Base-by-base conservation (phyloP, 306 rosid genomes). In the Medicago ruthenica region DNA sequence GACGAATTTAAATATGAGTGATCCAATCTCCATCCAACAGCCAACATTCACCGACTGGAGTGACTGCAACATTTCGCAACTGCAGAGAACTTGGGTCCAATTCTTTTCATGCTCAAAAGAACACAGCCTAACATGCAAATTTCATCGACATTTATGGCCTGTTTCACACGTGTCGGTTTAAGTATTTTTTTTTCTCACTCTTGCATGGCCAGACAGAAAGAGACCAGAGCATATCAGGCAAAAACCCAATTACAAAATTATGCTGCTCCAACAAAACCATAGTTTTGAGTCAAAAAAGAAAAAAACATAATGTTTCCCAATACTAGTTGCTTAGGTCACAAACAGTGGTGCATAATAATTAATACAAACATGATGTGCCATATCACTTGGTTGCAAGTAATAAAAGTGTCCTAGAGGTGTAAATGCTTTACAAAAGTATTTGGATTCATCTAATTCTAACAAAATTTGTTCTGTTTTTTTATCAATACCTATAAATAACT, bases 81-180 rank as follows among this genome's bases (percentile, higher is more conserved):
- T 22, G 64, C 39, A 22, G 39, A 58, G 64, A 58, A 58, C 16
- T 58, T 58, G 39, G 17, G 39, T 58, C 9, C 4, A 59, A 70
- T 60, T 27, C 50, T 75, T 60, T 73, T 27, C 75, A 5, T 21
- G 74, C 65, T 76, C 62, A 20, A 55, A 62, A 41, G 55, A 66
- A 71, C 11, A 71, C 18, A 64, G 9, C 27, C n/a, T 10, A 57
- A 20, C 63, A 57, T 57, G 6, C n/a, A 22, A 21, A 18, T 18
- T 54, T 7, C 60, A 54, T 54, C 5, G 14, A 18, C 31, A 54
- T 54, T 6, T 9, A 54, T 18, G 24, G 5, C 31, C 31, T 18
- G 24, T 54, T 54, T 54, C 27, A 17, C 20, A 44, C 41, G 14
- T 42, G 39, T 14, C 17, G 20, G 15, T 61, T 39, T 11, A 70